Conservation (phyloP, 2,329 filamentous ascomycete species). For the Penicillium oxalicum region DNA sequence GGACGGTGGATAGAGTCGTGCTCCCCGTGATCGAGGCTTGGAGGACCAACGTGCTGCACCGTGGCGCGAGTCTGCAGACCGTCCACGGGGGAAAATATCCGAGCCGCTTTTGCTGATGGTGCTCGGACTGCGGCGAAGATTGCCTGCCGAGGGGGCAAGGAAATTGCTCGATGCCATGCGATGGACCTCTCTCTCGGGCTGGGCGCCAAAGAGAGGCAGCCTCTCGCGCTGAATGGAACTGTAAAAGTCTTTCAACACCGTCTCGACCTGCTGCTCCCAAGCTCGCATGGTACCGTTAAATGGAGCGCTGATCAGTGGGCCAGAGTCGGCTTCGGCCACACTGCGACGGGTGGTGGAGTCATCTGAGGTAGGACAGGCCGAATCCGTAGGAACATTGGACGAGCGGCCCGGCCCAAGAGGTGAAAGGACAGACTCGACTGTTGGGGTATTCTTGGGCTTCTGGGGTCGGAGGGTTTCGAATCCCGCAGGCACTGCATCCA, state of each 20-base stretch:
- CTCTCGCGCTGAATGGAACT: constrained; percentile 78
- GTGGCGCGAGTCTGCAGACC: constrained; percentile 59
- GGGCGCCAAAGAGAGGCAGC: constrained; percentile 77
- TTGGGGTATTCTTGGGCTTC: constrained; percentile 30
- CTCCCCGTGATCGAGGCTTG: constrained; percentile 72
- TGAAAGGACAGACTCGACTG: constrained; percentile 21
- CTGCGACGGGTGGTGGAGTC: constrained; percentile 22
- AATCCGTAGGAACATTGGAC: constrained; percentile 15
- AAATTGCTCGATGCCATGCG: constrained; percentile 52
- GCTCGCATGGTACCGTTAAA: constrained; percentile 69
- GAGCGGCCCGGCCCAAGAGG: constrained; percentile 19
- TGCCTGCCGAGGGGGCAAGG: constrained; percentile 58
- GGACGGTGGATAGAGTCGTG: constrained; percentile 67
- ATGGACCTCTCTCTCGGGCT: constrained; percentile 39
- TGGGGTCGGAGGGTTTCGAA: constrained; percentile 52
- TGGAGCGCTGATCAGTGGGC: constrained; percentile 69
- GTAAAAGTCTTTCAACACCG: constrained; percentile 89
- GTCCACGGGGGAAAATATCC: constrained; percentile 65
- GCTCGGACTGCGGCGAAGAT: constrained; percentile 80
- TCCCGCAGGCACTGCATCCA: constrained; percentile 63
- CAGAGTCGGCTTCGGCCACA: constrained; percentile 36
- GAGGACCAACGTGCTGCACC: constrained; percentile 69
- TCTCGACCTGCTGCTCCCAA: constrained; percentile 86
- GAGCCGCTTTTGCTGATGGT: constrained; percentile 90
- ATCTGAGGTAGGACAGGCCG: constrained; percentile 11